Conservation (phyloP, 78 protist genomes). For the Pigoraptor vietnamica region DNA sequence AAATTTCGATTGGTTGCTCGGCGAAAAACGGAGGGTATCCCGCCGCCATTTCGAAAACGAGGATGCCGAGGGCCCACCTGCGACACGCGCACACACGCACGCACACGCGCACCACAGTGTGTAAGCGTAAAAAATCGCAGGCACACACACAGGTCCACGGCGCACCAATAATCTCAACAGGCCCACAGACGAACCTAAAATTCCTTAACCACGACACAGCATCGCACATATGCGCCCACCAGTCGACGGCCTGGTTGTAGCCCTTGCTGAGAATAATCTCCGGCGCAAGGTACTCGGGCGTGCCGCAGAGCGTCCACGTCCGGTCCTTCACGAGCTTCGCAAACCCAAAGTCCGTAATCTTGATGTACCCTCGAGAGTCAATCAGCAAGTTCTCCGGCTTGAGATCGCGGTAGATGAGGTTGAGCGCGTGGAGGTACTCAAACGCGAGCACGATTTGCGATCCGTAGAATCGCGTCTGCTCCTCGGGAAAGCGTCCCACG, state of each 20-base stretch:
- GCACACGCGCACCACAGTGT: no score
- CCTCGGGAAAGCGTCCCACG: slow-evolving; percentile 5
- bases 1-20: slow-evolving; percentile 75
- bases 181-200: no score
- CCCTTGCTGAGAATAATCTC: slow-evolving; percentile 49
- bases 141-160: background rate
- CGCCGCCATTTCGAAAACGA: slow-evolving; percentile 40
- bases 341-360: slow-evolving; percentile 95
- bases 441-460: slow-evolving; percentile 33
- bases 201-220: no score
- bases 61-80: slow-evolving; percentile 18
- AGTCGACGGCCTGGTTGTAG: slow-evolving; percentile 21
- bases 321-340: slow-evolving; percentile 67
- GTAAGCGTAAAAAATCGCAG: no score
- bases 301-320: slow-evolving; percentile 49
- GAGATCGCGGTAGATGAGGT: slow-evolving; percentile 85
- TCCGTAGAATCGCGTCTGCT: slow-evolving; percentile 18
- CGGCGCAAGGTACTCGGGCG: slow-evolving; percentile 73
- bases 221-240: no score
- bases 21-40: slow-evolving; percentile 85
- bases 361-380: slow-evolving; percentile 82
- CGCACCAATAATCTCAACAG: background rate
- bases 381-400: slow-evolving; percentile 95
- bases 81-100: no score
- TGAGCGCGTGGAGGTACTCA: slow-evolving; percentile 46